These are phyloP conservation scores for Zygosaccharomyces pseudorouxii DNA, from an alignment of 805 yeast genomes.

Conservation along the genomic window DNA sequence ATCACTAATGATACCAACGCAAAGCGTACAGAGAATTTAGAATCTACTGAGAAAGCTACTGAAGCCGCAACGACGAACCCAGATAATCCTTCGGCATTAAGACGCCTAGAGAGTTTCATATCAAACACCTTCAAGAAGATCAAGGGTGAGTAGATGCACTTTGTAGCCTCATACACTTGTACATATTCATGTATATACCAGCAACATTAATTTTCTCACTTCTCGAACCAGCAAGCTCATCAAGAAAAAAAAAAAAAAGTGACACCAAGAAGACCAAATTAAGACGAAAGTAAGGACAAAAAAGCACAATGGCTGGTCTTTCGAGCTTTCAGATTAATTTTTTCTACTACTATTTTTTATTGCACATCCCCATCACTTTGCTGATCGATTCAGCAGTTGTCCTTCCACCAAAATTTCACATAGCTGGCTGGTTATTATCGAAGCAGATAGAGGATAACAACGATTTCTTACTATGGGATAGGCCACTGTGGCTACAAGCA, in stretches of 20 bases:
- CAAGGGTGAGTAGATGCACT: conserved; percentile 28
- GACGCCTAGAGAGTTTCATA: conserved; percentile 54
- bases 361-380: conserved; percentile 74
- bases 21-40: conserved; percentile 44
- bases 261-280: not conserved
- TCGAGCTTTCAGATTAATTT: conserved; percentile 28
- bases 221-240: not conserved
- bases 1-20: conserved; percentile 79
- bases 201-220: not conserved
- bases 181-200: conserved; percentile 8
- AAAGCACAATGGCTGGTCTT: conserved; percentile 8
- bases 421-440: conserved; percentile 48
- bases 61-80: conserved; percentile 16
- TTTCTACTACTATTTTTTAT: conserved; percentile 47
- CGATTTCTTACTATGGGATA: conserved; percentile 58
- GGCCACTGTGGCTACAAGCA: conserved; percentile 67
- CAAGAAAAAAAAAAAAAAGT: conserved; percentile 1
- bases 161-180: not conserved
- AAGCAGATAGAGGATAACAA: conserved; percentile 63
- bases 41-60: conserved; percentile 3
- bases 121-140: conserved; percentile 53
- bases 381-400: conserved; percentile 71
- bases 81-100: conserved; percentile 36
- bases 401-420: conserved; percentile 46
- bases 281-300: not conserved